Percentiles rank a stretch among this genome's conserved stretches.
phyloP scores from a whole-genome alignment of 1,139 yeast genomes.

The Geotrichum armillariae region DNA sequence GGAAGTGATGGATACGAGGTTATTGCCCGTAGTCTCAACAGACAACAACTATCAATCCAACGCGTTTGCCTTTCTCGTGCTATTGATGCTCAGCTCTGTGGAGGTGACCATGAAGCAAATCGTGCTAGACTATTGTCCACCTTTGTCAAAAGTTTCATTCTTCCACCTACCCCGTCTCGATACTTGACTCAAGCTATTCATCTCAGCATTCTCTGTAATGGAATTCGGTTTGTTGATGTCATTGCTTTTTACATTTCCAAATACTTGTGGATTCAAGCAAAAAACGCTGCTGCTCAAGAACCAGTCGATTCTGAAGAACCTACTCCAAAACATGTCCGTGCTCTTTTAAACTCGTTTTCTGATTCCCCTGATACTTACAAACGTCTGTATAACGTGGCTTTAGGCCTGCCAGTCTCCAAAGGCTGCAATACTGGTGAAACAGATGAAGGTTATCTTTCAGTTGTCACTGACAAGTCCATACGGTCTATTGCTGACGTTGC shows the following conservation, averaged over 20 bases:
- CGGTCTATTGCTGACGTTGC: conserved; percentile 35
- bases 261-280: conserved; percentile 32
- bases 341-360: conserved; percentile 23
- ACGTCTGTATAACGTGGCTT: conserved; percentile 31
- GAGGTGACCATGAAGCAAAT: conserved; percentile 37
- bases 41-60: conserved; percentile 14
- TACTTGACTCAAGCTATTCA: conserved; percentile 39
- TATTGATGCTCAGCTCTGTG: conserved; percentile 42
- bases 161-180: conserved; percentile 33
- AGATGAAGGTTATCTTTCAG: conserved; percentile 33
- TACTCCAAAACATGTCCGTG: conserved; percentile 26
- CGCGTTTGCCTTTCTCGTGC: conserved; percentile 32
- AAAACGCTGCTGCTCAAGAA: conserved; percentile 12
- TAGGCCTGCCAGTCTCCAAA: conserved; percentile 24
- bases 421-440: conserved; percentile 25
- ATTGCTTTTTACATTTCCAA: conserved; percentile 20
- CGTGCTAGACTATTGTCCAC: conserved; percentile 33
- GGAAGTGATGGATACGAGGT: conserved; percentile 27
- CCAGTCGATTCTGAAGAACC: conserved; percentile 18
- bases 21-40: conserved; percentile 15
- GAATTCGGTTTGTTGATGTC: conserved; percentile 8
- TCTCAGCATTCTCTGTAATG: conserved; percentile 27
- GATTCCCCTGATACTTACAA: conserved; percentile 29
- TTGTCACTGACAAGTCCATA: conserved; percentile 32
- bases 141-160: conserved; percentile 33